Conservation (phyloP, 768 basidiomycete genomes). For the Tulasnella sp. region DNA sequence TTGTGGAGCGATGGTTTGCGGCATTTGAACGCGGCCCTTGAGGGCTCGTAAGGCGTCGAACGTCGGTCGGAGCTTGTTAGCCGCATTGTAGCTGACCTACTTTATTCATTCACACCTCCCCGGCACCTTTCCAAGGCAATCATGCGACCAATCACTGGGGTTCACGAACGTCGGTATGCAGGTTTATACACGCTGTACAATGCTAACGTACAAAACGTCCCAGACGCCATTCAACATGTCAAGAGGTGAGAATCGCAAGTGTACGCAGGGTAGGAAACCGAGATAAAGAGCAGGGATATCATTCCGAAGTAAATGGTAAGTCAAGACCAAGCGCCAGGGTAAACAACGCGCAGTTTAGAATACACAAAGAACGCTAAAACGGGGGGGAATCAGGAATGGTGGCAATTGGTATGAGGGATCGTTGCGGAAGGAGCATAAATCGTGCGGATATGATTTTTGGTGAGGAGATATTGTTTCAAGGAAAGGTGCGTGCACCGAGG, state of each 20-base stretch:
- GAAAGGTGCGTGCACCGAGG: background rate
- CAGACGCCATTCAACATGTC: background rate
- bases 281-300: background rate
- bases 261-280: background rate
- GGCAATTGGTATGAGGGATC: background rate
- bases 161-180: background rate
- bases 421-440: background rate
- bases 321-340: background rate
- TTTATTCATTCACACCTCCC: background rate
- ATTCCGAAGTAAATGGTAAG: background rate
- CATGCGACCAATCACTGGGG: background rate
- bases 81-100: background rate
- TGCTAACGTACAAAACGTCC: background rate
- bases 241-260: background rate
- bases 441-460: background rate
- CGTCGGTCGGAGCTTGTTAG: background rate
- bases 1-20: no score
- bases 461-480: background rate
- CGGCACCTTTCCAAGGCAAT: background rate
- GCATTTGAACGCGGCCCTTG: no score
- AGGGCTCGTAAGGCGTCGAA: no score
- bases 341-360: background rate
- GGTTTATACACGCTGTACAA: background rate
- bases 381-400: background rate
- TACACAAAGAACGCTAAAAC: background rate